Evolutionary conservation across 2,329 filamentous ascomycete species (phyloP), one percentile per base, ranked within the genome.

Genomic region (Sordariomycetes sp.): DNA sequence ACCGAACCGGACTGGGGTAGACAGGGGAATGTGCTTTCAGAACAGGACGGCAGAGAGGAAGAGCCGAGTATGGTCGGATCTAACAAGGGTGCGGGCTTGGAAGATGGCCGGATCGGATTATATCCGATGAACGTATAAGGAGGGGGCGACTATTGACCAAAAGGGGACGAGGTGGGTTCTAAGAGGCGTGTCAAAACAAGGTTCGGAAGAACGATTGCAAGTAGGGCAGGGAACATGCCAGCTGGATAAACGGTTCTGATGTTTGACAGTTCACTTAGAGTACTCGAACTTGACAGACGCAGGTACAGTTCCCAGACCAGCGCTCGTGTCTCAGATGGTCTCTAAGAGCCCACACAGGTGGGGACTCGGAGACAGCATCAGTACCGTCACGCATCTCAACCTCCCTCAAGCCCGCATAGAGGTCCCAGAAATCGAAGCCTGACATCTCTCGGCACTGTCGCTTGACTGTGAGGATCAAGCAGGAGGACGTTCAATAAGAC

Each of bases 81-180:
- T 53, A 36, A 52, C 4, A 13, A 50, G 45, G 22, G 52, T 34
- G 24, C 4, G 51, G 48, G 32, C 28, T 52, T 53, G 55, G 25
- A 53, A 57, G 50, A 53, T 15, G 51, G 24, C 48, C 55, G 55
- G 51, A 17, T 57, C 55, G 53, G 50, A 57, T 57, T 51, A 53
- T 57, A 57, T 45, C 50, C 55, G 55, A 32, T 20, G 34, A 20
- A 57, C 34, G 51, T 53, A 57, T 57, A 17, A 28, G 24, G 17
- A 32, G 50, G n/a, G 10, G 39, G 39, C 15, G 10, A 42, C 5
- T 7, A 17, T 2, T 15, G 3, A 15, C 39, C 15, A 13, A 8
- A 8, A n/a, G 39, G 36, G 12, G n/a, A 36, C 34, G 39, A 53
- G 34, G 51, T 20, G 45, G n/a, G 17, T 22, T 22, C 20, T 28